Evolutionary conservation across 805 yeast genomes (phyloP).

Genomic region (Pichia nanzhaoensis): DNA sequence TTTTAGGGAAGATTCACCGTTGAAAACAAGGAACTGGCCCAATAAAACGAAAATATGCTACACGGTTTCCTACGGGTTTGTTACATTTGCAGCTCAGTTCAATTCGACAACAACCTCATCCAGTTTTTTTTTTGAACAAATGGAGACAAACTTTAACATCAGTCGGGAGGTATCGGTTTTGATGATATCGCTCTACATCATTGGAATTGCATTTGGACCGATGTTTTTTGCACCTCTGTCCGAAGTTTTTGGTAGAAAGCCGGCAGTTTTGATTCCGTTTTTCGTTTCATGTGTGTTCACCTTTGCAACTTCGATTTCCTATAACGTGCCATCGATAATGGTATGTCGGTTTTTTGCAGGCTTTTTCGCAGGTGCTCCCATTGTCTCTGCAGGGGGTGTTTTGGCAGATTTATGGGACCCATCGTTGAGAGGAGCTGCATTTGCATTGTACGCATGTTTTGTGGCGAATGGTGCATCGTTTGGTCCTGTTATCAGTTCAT

Average conservation of each 20-base stretch:
- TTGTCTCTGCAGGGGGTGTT: conserved; percentile 53
- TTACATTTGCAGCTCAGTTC: conserved; percentile 40
- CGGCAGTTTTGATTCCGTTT: conserved; percentile 39
- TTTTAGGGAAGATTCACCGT: conserved; percentile 14
- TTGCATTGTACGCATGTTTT: conserved; percentile 42
- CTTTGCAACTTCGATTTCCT: conserved; percentile 45
- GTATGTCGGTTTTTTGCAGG: conserved; percentile 54
- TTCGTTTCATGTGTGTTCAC: conserved; percentile 35
- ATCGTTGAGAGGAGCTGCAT: conserved; percentile 45
- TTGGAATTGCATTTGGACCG: conserved; percentile 67
- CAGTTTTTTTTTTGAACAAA: conserved; percentile 26
- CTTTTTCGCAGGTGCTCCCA: conserved; percentile 52
- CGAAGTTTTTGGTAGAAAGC: conserved; percentile 39
- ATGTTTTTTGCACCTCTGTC: conserved; percentile 57
- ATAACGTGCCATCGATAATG: conserved; percentile 45
- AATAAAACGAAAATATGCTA: conserved; percentile 30
- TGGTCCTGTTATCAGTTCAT: conserved; percentile 53
- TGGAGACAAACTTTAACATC: conserved; percentile 32
- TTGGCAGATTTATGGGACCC: conserved; percentile 52
- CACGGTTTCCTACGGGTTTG: conserved; percentile 34
- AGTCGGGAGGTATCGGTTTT: conserved; percentile 43
- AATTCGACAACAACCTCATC: conserved; percentile 46
- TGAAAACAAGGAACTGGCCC: conserved; percentile 33
- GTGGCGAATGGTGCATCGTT: conserved; percentile 61
- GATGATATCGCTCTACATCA: conserved; percentile 50